Evolutionary conservation across 345 rosid species (phyloP), one percentile per base, ranked within the genome.

Genomic region (Brassica nigra): DNA sequence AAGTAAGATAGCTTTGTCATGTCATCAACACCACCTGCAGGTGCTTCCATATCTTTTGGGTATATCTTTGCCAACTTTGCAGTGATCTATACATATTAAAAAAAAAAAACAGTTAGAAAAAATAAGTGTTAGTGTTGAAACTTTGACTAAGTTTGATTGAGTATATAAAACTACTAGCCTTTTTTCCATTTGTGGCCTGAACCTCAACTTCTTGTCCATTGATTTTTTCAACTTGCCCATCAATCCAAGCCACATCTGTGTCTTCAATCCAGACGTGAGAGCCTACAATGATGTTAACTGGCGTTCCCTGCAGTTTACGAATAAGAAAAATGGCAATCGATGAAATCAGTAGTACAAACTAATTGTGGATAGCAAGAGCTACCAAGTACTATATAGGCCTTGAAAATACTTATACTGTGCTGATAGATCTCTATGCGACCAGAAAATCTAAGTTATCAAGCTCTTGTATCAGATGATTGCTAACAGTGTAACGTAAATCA

Each of bases 261-360:
- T 95, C 96, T 84, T 95, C 99, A 31, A 80, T 86, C 99, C 98
- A 95, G 79, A 91, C 92, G 23, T 95, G 91, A 82, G 99, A 95
- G 70, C 99, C 96, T 2, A 90, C 98, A 71, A 85, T 91, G 67
- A 95, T 92, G 76, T 92, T 95, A 61, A 88, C 98, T 1, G 88
- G 83, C 81, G 94, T 88, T 83, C 87, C 99, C 99, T 95, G 88
- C 84, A 84, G 20, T 76, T 67, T 47, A 49, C 23, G n/a, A n/a
- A n/a, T n/a, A n/a, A n/a, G n/a, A n/a, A n/a, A n/a, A n/a, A n/a
- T n/a, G n/a, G n/a, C n/a, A n/a, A n/a, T 47, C 55, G 55, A 44
- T 44, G 52, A 44, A 44, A 44, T 44, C 52, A 44, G 3, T 39
- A 39, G n/a, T n/a, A n/a, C n/a, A 49, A 14, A 49, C 57, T n/a